Conservation (phyloP, 1,284 basidiomycete genomes). For the Trichosporon faecale region DNA sequence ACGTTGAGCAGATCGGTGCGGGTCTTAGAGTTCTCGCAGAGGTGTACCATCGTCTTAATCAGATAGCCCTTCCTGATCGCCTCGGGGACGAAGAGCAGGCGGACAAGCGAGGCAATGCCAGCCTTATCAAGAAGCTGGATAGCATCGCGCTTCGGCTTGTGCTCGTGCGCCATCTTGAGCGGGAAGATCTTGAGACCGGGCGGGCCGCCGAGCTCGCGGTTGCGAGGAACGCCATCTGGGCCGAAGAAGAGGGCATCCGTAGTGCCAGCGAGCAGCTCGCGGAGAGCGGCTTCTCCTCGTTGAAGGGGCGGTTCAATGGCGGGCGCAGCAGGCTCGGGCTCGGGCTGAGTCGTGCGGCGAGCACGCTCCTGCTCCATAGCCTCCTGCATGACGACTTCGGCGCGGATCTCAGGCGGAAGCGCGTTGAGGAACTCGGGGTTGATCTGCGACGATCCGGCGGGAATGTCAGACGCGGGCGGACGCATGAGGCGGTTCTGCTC, state of each 20-base stretch:
- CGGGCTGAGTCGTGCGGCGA: conserved; percentile 34
- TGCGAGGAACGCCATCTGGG: neutral
- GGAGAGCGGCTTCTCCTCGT: conserved; percentile 11
- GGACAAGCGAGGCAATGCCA: conserved; percentile 83
- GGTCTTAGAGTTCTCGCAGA: conserved; percentile 93
- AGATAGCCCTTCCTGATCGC: conserved; percentile 79
- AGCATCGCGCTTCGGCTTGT: conserved; percentile 66
- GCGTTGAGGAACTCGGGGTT: conserved; percentile 94
- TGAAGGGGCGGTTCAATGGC: conserved; percentile 2
- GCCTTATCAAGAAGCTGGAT: conserved; percentile 90
- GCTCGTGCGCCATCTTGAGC: conserved; percentile 18
- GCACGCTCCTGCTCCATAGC: conserved; percentile 62
- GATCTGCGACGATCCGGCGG: conserved; percentile 72
- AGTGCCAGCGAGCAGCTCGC: conserved; percentile 11
- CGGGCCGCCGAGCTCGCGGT: neutral
- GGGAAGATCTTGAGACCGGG: conserved; percentile 12
- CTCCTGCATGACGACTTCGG: conserved; percentile 95
- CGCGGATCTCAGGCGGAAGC: conserved; percentile 89
- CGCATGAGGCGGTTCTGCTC: conserved; percentile 62
- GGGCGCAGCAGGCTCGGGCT: conserved; percentile 7
- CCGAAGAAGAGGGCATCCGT: conserved; percentile 11
- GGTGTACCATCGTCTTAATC: conserved; percentile 86
- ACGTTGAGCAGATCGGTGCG: conserved; percentile 89
- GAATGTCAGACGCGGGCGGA: conserved; percentile 63
- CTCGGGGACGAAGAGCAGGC: conserved; percentile 94